phyloP scores from a whole-genome alignment of 345 rosid species.

The Acer saccharum region DNA sequence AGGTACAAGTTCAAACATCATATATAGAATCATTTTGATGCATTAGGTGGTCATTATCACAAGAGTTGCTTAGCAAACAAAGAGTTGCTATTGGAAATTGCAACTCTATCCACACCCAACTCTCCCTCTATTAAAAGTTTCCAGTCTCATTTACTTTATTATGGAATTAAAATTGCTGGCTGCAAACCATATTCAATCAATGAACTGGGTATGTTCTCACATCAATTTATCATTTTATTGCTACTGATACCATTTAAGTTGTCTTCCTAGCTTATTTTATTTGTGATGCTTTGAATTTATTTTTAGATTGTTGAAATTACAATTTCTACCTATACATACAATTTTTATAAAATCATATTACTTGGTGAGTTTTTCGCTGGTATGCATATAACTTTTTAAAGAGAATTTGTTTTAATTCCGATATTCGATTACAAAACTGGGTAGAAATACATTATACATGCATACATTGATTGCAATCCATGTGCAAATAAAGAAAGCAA shows the following conservation, averaged over 20 bases:
- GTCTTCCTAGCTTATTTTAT: not conserved
- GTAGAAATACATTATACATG: too few relatives aligned
- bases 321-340: too few relatives aligned
- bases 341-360: too few relatives aligned
- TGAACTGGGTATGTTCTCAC: not conserved
- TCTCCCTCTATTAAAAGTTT: not conserved
- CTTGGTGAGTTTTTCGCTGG: not conserved
- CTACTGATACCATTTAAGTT: too few relatives aligned
- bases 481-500: slow-evolving; percentile 7
- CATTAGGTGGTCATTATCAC: not conserved
- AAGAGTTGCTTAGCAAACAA: slow-evolving; percentile 2
- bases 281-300: not conserved
- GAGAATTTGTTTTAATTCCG: not conserved
- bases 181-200: not conserved
- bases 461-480: too few relatives aligned
- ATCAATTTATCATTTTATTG: too few relatives aligned
- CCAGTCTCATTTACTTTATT: not conserved
- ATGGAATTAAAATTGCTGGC: not conserved
- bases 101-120: slow-evolving; percentile 1
- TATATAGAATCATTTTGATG: not conserved
- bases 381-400: not conserved
- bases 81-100: not conserved
- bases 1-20: not conserved
- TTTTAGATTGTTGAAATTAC: not conserved
- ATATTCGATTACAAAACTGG: slow-evolving; percentile 10